Conservation (phyloP, 2,329 filamentous ascomycete species). For the Didymella arachidicola region DNA sequence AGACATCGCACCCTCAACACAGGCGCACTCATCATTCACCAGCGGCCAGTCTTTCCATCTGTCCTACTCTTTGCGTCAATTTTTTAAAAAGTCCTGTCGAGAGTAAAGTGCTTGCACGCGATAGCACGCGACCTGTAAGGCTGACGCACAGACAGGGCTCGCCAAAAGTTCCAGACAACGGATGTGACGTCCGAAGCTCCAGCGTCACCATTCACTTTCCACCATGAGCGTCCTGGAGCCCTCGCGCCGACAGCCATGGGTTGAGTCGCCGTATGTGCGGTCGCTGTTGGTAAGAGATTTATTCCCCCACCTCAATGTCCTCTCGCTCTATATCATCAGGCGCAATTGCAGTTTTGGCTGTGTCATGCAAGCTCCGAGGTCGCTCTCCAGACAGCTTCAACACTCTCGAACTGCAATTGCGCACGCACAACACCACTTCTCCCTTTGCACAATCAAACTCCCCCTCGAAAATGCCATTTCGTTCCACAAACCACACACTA, state of each 20-base stretch:
- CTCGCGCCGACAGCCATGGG: conserved; percentile 39
- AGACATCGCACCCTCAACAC: conserved; percentile 31
- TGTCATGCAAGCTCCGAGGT: conserved; percentile 6
- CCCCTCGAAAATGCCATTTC: too few species aligned
- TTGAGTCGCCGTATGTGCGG: conserved; percentile 58
- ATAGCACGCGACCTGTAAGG: background rate
- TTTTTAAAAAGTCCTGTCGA: background rate
- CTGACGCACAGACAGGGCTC: conserved; percentile 15
- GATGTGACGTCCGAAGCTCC: conserved; percentile 26
- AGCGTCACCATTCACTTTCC: conserved; percentile 33
- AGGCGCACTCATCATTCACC: conserved; percentile 25
- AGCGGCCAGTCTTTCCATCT: conserved; percentile 2
- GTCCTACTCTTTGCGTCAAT: background rate
- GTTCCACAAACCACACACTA: background rate
- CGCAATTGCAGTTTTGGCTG: background rate
- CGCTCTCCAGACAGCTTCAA: background rate
- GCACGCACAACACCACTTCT: background rate
- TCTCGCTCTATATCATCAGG: background rate
- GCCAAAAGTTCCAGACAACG: conserved; percentile 1
- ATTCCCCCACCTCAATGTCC: background rate
- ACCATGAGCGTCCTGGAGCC: conserved; percentile 46
- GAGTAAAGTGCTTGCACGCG: background rate
- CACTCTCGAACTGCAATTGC: background rate
- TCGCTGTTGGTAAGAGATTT: conserved; percentile 53
- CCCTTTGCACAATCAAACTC: too few species aligned